These are phyloP conservation scores for Globisporangium nodosum DNA, from an alignment of 352 stramenopile genomes.

Conservation along the genomic window DNA sequence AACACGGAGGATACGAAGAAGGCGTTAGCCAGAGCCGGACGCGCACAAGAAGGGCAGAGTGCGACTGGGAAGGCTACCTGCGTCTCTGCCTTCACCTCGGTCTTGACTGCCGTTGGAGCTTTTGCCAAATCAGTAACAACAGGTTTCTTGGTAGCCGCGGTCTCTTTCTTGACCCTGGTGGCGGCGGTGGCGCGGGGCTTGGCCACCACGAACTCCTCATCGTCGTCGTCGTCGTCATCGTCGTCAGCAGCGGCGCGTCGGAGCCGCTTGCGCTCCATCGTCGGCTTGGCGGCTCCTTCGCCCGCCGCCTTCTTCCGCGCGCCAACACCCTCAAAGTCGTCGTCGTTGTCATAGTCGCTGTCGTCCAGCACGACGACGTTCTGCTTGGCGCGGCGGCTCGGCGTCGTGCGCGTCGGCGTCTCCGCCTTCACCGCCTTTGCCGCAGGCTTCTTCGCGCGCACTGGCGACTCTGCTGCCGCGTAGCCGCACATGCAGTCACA, in stretches of 20 bases:
- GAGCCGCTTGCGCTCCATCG: conserved; percentile 26
- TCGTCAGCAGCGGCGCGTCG: conserved; percentile 19
- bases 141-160: background rate
- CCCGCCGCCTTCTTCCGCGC: background rate
- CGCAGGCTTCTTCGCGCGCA: background rate
- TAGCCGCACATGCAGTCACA: background rate
- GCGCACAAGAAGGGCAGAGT: background rate
- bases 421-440: conserved; percentile 5
- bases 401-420: conserved; percentile 19
- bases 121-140: background rate
- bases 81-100: background rate
- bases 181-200: conserved; percentile 3
- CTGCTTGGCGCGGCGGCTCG: conserved; percentile 28
- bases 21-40: no score
- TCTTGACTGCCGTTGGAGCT: background rate
- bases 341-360: conserved; percentile 36
- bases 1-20: no score
- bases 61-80: background rate
- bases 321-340: conserved; percentile 13
- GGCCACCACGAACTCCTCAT: background rate
- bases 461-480: conserved; percentile 4
- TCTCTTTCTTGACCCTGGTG: conserved; percentile 13
- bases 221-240: conserved; percentile 20
- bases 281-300: conserved; percentile 15
- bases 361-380: conserved; percentile 51